A percentile compares a stretch with the other conserved stretches of the same genome.
Evolutionary conservation across 2,329 filamentous ascomycete species (phyloP).

Genomic region (Fusarium sp.): DNA sequence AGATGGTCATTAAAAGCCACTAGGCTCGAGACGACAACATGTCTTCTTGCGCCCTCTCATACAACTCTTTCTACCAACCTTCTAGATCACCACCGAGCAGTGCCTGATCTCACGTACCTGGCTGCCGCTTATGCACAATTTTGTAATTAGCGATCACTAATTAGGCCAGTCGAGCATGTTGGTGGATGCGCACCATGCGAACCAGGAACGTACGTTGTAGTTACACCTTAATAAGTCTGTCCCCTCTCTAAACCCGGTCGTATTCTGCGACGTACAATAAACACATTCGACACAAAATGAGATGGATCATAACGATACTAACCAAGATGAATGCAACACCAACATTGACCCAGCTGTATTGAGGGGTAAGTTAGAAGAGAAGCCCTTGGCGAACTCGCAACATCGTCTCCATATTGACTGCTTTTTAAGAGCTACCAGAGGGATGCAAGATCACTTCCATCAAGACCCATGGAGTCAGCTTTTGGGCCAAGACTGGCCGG

Average conservation of each 20-base stretch:
- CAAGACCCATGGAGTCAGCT: rapidly evolving
- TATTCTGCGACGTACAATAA: neutral
- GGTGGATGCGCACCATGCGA: neutral
- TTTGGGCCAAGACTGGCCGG: neutral
- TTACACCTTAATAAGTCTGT: neutral
- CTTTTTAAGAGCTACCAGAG: neutral
- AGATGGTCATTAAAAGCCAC: neutral
- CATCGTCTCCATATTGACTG: neutral
- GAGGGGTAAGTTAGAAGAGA: neutral
- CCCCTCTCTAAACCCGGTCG: neutral
- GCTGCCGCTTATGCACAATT: neutral
- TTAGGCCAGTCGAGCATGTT: neutral
- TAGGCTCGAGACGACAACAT: neutral
- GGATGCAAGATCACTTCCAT: neutral
- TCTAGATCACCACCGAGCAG: neutral
- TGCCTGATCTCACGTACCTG: neutral
- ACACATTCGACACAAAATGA: neutral
- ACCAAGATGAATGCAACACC: neutral
- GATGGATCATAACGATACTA: neutral
- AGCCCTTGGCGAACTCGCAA: neutral
- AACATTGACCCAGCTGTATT: neutral
- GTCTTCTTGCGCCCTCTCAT: neutral
- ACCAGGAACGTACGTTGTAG: neutral
- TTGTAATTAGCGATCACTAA: neutral
- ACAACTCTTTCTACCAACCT: too few relatives aligned